Evolutionary conservation across 2,329 filamentous ascomycete species (phyloP), one percentile per base, ranked within the genome.

Genomic region (Fusarium stilboides): DNA sequence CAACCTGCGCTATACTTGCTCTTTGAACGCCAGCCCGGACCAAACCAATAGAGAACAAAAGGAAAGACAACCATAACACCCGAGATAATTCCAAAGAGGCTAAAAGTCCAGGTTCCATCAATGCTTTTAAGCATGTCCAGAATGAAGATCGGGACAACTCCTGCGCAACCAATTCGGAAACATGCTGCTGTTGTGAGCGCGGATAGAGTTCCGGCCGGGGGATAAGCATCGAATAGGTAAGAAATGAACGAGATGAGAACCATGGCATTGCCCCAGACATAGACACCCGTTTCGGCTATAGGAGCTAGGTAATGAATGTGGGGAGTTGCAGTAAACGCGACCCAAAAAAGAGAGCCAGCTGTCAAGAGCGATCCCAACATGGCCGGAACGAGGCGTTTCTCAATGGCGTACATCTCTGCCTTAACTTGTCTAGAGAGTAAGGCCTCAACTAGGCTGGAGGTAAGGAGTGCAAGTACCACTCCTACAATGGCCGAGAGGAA

Each of bases 171-270:
- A 8, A 59, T 10, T 33, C 51, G 51, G 15, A 59, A 59, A 3
- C 51, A 59, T 3, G 56, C 56, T 3, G 56, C 56, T 3, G 51
- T 26, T 15, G 51, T 59, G 6, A 57, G 56, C 8, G 24, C 56
- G 17, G 51, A 57, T 0, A 59, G 8, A 19, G 56, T 59, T 31
- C 17, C 51, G 1, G 33, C 51, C 4, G 56, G 51, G 0, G 56
- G 56, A 1, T 57, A 57, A 9, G 56, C 51, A 2, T 59, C 56
- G 12, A 59, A 59, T 3, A 59, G 24, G 14, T 59, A 59, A 3
- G 56, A 57, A 0, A 59, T 46, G 26, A 57, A 57, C 2, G 51
- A 59, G 6, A 59, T 59, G 3, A 59, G 56, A 6, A 57, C 31
- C 56, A 59, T 57, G 1, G 56, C 33, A 12, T 44, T 59, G 1